A percentile compares a stretch with the other conserved stretches of the same genome.
Conservation (phyloP, 192 early-diverging fungal genomes). For the Lobosporangium transversale region DNA sequence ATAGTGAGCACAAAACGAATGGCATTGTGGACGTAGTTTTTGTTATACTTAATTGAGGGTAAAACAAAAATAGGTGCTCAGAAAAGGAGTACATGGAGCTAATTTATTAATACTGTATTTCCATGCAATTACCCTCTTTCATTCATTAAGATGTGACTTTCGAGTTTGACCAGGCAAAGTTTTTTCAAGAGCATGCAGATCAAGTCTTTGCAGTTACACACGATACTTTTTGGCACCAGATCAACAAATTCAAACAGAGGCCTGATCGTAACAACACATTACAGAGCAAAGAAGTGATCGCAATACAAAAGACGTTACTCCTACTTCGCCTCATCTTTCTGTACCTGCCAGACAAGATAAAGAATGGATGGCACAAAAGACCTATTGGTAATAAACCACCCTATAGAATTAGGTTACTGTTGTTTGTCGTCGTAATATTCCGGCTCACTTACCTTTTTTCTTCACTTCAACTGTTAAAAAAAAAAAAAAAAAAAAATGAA, state of each 20-base stretch:
- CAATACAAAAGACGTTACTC: conserved; percentile 69
- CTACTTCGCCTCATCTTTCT: conserved; percentile 75
- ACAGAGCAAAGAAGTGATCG: conserved; percentile 71
- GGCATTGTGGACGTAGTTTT: background rate
- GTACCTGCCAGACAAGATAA: conserved; percentile 73
- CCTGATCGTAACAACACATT: conserved; percentile 64
- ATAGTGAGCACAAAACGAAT: background rate
- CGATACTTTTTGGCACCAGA: conserved; percentile 74
- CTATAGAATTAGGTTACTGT: conserved; percentile 8
- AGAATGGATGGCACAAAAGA: conserved; percentile 76
- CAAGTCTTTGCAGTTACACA: conserved; percentile 73
- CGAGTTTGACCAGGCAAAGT: conserved; percentile 76
- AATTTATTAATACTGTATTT: conserved; percentile 14
- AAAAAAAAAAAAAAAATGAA: no score
- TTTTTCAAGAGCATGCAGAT: conserved; percentile 81
- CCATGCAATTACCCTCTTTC: background rate
- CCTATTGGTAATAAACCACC: conserved; percentile 77
- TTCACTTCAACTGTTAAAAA: background rate
- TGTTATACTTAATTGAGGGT: no score
- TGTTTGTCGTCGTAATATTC: background rate
- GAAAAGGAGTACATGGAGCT: no score
- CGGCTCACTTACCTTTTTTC: background rate
- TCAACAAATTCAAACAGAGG: conserved; percentile 79
- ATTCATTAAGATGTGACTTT: conserved; percentile 64
- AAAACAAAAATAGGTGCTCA: no score